These are phyloP conservation scores for Austropuccinia psidii DNA, from an alignment of 1,284 basidiomycete genomes.

Conservation along the genomic window DNA sequence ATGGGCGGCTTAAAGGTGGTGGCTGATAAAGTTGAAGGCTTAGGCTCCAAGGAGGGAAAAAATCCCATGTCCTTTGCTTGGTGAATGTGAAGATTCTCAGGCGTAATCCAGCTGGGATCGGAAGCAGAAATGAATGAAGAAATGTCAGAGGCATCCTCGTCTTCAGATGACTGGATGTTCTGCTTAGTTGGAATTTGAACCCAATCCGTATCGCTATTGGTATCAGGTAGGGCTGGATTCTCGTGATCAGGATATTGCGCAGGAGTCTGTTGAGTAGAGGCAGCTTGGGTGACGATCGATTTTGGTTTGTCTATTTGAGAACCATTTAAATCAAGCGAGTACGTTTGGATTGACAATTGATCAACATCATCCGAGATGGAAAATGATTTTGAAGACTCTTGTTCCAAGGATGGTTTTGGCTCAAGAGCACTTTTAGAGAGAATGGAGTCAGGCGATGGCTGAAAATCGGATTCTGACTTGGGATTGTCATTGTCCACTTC, in stretches of 20 bases:
- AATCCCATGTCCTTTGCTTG: conserved; percentile 77
- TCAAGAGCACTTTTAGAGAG: neutral
- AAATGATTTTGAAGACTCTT: neutral
- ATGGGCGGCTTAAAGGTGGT: too few relatives aligned
- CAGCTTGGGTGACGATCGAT: conserved; percentile 1
- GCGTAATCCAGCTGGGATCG: conserved; percentile 81
- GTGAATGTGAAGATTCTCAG: conserved; percentile 73
- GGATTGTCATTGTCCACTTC: neutral
- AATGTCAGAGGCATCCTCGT: conserved; percentile 55
- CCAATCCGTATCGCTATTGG: conserved; percentile 51
- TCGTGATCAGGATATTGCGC: conserved; percentile 11
- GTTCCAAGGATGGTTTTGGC: neutral
- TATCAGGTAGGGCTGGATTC: conserved; percentile 37
- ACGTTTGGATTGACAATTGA: neutral
- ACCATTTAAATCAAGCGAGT: neutral
- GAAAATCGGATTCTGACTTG: neutral
- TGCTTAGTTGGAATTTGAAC: conserved; percentile 39
- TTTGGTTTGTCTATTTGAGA: neutral
- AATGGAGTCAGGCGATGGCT: neutral
- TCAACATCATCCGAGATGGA: neutral
- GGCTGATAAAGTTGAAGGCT: conserved; percentile 35
- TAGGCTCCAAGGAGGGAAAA: conserved; percentile 47
- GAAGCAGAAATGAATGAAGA: conserved; percentile 28
- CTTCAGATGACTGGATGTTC: conserved; percentile 52
- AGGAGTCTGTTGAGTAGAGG: conserved; percentile 26